Conservation (phyloP, 768 basidiomycete genomes). For the Termitomyces sp. region DNA sequence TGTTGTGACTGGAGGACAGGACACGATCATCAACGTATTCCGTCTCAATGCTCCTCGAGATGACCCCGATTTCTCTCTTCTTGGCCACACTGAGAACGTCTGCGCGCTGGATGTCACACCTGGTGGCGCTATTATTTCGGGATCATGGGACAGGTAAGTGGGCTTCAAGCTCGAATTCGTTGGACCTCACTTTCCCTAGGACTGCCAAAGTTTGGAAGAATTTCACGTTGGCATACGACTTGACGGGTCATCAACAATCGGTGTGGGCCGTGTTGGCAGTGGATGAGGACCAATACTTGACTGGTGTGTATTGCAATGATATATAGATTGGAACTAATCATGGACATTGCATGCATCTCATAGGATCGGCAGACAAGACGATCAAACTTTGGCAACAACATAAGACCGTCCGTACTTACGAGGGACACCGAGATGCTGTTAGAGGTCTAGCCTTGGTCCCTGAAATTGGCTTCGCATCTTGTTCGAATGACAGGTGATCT, state of each 20-base stretch:
- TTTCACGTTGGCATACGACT: constrained; percentile 63
- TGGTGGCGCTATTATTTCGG: constrained; percentile 79
- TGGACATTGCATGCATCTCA: not conserved
- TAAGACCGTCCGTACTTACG: constrained; percentile 69
- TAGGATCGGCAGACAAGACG: constrained; percentile 92
- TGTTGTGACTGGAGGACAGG: constrained; percentile 84
- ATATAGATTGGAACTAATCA: not conserved
- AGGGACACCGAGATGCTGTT: constrained; percentile 89
- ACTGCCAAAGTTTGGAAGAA: constrained; percentile 93
- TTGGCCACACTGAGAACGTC: constrained; percentile 90
- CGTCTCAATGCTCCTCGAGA: constrained; percentile 49
- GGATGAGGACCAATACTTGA: constrained; percentile 71
- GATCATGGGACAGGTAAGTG: constrained; percentile 93
- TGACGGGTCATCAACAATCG: constrained; percentile 84
- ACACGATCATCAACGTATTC: constrained; percentile 83
- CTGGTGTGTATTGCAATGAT: constrained; percentile 46
- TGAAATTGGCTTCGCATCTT: constrained; percentile 91
- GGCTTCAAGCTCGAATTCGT: not conserved
- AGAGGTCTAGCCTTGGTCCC: constrained; percentile 76
- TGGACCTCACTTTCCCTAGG: constrained; percentile 35
- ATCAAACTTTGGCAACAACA: constrained; percentile 86
- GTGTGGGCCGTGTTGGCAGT: constrained; percentile 91
- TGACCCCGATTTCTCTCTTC: constrained; percentile 75
- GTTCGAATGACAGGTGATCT: constrained; percentile 83
- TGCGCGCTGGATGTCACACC: constrained; percentile 74